Evolutionary conservation across 2,329 filamentous ascomycete genomes (phyloP), one percentile per base, ranked within the genome.

Genomic region (Fusarium sacchari): DNA sequence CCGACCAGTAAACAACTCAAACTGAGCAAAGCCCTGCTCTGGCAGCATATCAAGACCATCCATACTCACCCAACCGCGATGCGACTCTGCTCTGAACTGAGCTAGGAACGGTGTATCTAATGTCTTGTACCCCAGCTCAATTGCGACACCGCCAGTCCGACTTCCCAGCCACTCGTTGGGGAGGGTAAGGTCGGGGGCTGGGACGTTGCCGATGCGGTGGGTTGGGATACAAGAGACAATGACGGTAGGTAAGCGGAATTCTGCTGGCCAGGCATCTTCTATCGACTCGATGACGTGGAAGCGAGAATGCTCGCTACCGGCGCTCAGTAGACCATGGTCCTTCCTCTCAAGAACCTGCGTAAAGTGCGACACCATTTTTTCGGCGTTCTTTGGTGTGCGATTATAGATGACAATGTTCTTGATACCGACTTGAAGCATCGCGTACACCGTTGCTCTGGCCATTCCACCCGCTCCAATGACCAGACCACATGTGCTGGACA

Each of bases 11-110:
- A 95, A 94, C 6, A 95, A 82, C 81, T 96, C 93, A 77, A 95
- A 96, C 76, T 95, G 93, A 3, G 93, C 93, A 81, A 93, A 93
- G 0, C 92, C 93, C 79, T 95, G 93, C 79, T 95, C 93, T 1
- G 92, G 92, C 20, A 96, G 81, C 52, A 95, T 86, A 75, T 95
- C 93, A 18, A 95, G 83, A 0, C 93, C 93, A 76, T 95, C 92
- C 81, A 95, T 89, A 24, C 93, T 86, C 0, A 94, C 91, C 93
- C 93, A 95, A 44, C 93, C 87, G 72, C 87, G 84, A 62, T 89
- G 83, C 26, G 89, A 85, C 79, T 89, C 82, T 59, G 85, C 83
- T 24, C 90, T 87, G 61, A 93, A 90, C 76, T 95, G 93, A 37
- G 87, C 86, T 47, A 94, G 84, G 8, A 96, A 83, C 0, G 93